These are phyloP conservation scores for Colletotrichum tropicicola DNA, from an alignment of 2,329 filamentous ascomycete species.

Conservation along the genomic window DNA sequence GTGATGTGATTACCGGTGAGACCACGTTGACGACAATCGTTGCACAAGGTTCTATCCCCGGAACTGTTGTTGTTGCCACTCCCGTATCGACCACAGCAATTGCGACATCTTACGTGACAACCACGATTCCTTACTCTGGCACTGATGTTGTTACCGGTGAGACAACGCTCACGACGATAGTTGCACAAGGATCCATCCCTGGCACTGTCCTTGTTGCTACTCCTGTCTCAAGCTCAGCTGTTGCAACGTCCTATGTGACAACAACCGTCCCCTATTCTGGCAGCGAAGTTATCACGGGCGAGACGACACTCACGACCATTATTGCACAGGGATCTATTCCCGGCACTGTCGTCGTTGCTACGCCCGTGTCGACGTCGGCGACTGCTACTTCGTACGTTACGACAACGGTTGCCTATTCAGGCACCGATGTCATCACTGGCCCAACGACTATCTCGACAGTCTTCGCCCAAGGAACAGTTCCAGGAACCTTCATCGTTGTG, in stretches of 20 bases:
- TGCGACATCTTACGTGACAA: background rate
- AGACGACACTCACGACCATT: background rate
- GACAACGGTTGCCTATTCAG: background rate
- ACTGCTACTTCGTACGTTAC: background rate
- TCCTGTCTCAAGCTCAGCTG: background rate
- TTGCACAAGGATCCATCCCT: no score
- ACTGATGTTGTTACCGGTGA: background rate
- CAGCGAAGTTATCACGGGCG: background rate
- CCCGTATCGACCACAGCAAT: background rate
- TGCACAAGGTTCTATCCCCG: background rate
- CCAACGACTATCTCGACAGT: background rate
- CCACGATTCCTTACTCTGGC: background rate
- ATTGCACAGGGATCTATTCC: background rate
- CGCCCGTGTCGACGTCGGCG: background rate
- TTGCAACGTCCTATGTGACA: background rate
- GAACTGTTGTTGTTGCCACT: slow-evolving; percentile 7
- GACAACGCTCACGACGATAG: background rate
- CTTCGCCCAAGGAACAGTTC: background rate
- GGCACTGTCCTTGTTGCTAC: background rate
- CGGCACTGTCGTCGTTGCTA: background rate
- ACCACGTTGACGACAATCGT: background rate
- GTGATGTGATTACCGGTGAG: background rate
- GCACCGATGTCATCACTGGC: background rate
- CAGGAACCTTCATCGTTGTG: background rate
- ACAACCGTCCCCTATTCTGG: background rate